A percentile compares a stretch with the other conserved stretches of the same genome.
Evolutionary conservation across 2,329 filamentous ascomycete species (phyloP).

Genomic region (Alternaria triticimaculans): DNA sequence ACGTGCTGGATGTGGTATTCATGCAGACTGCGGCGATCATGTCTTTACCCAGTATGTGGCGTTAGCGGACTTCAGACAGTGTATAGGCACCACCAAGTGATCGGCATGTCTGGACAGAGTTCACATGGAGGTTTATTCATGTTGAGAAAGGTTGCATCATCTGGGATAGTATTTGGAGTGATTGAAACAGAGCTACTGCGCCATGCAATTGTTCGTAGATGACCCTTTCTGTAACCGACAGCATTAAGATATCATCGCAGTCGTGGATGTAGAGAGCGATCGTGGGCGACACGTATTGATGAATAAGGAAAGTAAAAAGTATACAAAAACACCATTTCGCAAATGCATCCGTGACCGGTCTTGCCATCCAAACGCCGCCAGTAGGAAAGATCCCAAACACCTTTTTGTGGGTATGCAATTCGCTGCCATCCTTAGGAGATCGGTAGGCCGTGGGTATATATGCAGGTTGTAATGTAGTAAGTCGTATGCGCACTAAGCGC

Average conservation of each 20-base stretch:
- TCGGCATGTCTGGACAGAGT: background rate
- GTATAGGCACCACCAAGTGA: background rate
- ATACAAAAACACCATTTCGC: slow-evolving; percentile 17
- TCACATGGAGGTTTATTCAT: background rate
- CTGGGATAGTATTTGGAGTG: background rate
- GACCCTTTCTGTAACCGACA: slow-evolving; percentile 17
- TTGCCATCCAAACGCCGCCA: slow-evolving; percentile 11
- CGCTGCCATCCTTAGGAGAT: slow-evolving; percentile 13
- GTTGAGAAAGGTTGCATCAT: background rate
- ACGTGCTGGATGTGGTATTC: background rate
- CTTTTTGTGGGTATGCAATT: slow-evolving; percentile 27
- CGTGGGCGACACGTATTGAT: slow-evolving; percentile 6
- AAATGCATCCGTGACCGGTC: slow-evolving; percentile 15
- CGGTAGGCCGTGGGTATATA: slow-evolving; percentile 27
- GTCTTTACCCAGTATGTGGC: background rate
- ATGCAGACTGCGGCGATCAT: background rate
- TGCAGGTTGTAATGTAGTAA: slow-evolving; percentile 24
- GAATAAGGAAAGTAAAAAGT: slow-evolving; percentile 1
- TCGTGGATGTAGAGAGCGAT: slow-evolving; percentile 16
- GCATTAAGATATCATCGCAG: slow-evolving; percentile 21
- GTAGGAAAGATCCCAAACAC: slow-evolving; percentile 17
- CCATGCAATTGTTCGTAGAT: slow-evolving; percentile 8
- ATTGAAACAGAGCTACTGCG: background rate
- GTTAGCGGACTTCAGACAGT: background rate
- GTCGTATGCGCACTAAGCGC: slow-evolving; percentile 17